Evolutionary conservation across 139 green algal genomes (phyloP).

Genomic region (Closterium sp.): DNA sequence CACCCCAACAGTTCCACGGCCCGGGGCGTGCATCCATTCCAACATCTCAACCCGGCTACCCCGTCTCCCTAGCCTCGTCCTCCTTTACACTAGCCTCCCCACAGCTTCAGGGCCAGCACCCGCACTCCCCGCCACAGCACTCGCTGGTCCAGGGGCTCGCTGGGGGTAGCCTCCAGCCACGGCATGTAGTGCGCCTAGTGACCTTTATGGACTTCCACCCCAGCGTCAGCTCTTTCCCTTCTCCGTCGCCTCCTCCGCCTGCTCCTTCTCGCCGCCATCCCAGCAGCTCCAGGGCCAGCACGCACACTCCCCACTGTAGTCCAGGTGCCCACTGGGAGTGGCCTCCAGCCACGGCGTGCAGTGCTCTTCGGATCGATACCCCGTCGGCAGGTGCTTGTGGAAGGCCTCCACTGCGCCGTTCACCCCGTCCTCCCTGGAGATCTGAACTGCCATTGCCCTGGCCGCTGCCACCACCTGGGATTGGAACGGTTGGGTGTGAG

Average conservation of each 20-base stretch:
- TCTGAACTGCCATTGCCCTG: background rate
- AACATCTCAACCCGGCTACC: too few relatives aligned
- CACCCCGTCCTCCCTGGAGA: constrained; percentile 23
- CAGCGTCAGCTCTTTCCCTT: background rate
- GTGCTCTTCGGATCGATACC: background rate
- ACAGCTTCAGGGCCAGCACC: background rate
- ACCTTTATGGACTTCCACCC: too few relatives aligned
- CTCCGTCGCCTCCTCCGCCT: background rate
- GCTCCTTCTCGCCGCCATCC: background rate
- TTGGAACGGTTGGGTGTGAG: too few relatives aligned
- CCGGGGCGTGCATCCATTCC: too few relatives aligned
- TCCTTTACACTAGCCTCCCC: background rate
- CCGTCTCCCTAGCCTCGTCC: too few relatives aligned
- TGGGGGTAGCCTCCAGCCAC: background rate
- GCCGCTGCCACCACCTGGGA: constrained; percentile 33
- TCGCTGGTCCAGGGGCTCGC: background rate
- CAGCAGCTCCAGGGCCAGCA: background rate
- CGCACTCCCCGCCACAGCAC: too few relatives aligned
- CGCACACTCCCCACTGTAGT: background rate
- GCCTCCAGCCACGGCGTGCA: background rate
- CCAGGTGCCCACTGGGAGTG: background rate
- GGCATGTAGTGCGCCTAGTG: background rate
- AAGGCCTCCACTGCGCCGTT: constrained; percentile 33
- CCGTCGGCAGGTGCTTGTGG: constrained; percentile 31
- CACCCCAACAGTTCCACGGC: too few relatives aligned